These are phyloP conservation scores for Hypomontagnella submonticulosa DNA, from an alignment of 495 filamentous ascomycete species.

Conservation along the genomic window DNA sequence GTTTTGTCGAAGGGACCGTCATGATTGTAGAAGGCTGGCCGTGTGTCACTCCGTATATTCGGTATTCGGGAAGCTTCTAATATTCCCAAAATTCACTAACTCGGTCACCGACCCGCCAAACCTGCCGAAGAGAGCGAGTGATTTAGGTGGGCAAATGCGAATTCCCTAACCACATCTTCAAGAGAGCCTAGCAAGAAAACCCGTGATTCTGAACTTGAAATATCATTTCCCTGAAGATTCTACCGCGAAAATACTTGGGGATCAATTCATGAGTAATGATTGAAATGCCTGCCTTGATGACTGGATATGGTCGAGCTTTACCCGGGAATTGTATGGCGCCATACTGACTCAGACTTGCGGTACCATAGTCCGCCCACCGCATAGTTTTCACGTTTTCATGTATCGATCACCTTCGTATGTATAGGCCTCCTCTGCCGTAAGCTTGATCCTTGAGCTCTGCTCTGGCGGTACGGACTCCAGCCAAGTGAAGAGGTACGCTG, in stretches of 20 bases:
- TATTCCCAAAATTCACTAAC: no score
- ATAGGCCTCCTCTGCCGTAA: constrained; percentile 56
- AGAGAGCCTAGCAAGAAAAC: neutral
- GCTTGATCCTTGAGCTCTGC: constrained; percentile 61
- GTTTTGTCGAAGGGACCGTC: neutral
- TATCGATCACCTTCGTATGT: constrained; percentile 51
- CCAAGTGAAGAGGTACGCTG: constrained; percentile 63
- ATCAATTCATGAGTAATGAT: neutral
- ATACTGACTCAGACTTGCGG: neutral
- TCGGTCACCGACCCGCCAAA: constrained; percentile 4
- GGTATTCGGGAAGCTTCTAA: constrained; percentile 16
- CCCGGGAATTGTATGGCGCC: neutral
- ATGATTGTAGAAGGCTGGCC: neutral
- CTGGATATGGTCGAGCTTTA: neutral
- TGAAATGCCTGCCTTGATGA: neutral
- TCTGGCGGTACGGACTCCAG: constrained; percentile 65
- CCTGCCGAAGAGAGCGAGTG: constrained; percentile 1
- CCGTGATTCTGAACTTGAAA: no score
- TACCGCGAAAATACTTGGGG: no score
- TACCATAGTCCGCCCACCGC: neutral
- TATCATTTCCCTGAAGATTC: no score
- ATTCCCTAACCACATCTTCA: neutral
- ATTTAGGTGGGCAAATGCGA: neutral
- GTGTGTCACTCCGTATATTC: constrained; percentile 7
- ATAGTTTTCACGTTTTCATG: neutral